Base-by-base conservation (phyloP, 1,284 basidiomycete species). In the Tetrapyrgos nigripes region DNA sequence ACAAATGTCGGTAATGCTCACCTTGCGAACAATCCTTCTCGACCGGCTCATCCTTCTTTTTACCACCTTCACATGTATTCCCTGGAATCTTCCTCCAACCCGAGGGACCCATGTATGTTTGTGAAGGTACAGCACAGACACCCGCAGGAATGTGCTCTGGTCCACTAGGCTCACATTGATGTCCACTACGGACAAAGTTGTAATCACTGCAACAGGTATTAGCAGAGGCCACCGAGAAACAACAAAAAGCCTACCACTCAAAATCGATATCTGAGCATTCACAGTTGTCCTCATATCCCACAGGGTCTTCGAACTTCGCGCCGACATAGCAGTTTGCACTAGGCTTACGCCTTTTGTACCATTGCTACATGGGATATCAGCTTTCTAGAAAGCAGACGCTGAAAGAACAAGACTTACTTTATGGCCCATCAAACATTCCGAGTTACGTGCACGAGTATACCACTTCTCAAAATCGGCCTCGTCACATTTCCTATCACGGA, bases 1-100 rank as follows among this genome's bases (percentile, higher is more conserved):
- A 3, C 17, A 26, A 50, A 27, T 19, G 28, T 10, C 13, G 5
- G 31, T 40, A 8, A n/a, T 17, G 67, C 72, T 19, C 48, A 88
- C 89, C 90, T 73, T 83, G 78, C 0, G 87, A 86, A 72, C 96
- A 98, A 29, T 84, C 76, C 76, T 96, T 97, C 64, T 82, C 68
- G 0, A 91, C 76, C 76, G 96, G 97, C 64, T 82, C 68, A 1
- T 91, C 76, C 44, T 77, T 80, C 17, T 85, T 81, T 68, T 97
- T 61, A 4, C 90, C 91, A 17, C 80, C 79, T 50, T 84, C 82
- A 71, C 97, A 99, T 0, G 89, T 92, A 70, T 99, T 93, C 2
- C 97, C 97, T 1, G 97, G 96, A 57, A 99, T 95, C 69, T 91
- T 86, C 43, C 96, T 84, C 72, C 90, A 99, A 0, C 97, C 97